Base-by-base conservation (phyloP, 192 early-diverging fungal genomes). In the Podila epicladia region DNA sequence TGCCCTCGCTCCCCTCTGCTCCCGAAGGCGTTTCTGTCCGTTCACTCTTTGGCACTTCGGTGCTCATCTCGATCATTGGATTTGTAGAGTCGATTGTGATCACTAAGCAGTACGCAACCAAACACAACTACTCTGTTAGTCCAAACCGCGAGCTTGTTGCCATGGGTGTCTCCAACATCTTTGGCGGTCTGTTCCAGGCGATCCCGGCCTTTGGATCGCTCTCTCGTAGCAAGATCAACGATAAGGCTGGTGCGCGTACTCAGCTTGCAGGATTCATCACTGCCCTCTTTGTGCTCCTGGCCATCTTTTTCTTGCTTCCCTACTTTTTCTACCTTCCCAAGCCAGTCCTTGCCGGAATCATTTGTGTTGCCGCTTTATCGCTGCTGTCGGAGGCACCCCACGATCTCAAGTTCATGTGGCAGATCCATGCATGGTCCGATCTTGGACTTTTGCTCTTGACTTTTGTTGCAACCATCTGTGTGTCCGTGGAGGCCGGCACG, bases 91-190 rank as follows among this genome's bases (percentile, higher is more conserved):
- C 95, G 26, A 94, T 99, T 72, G 97, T 94, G 31, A 93, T 97
- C 22, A 92, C 96, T 5, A 96, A 98, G 74, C 95, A 95, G 31
- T 98, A 97, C 78, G 92, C 97, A 0, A 92, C 90, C 64, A 91
- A 94, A 58, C 94, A 97, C 86, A 94, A 97, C 82, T 98, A 98
- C 73, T 84, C 92, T 9, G 93, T 98, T 50, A 95, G 94, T 17
- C 93, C 97, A 12, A 99, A 99, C 74, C 92, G 98, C 49, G 98
- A 99, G 82, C 87, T 99, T 37, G 97, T 99, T 45, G 98, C 97
- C 4, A 84, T 99, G 67, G 98, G 98, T 31, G 83, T 93, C n/a
- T 87, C 92, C 61, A 99, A 98, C 67, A 88, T 95, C 33, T 65
- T 95, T 49, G 93, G 95, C 33, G 91, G 93, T 24, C 82, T 95